A percentile compares a stretch with the other conserved stretches of the same genome.
Conservation (phyloP, 2,329 filamentous ascomycete genomes). For the Paecilomyces sp. region DNA sequence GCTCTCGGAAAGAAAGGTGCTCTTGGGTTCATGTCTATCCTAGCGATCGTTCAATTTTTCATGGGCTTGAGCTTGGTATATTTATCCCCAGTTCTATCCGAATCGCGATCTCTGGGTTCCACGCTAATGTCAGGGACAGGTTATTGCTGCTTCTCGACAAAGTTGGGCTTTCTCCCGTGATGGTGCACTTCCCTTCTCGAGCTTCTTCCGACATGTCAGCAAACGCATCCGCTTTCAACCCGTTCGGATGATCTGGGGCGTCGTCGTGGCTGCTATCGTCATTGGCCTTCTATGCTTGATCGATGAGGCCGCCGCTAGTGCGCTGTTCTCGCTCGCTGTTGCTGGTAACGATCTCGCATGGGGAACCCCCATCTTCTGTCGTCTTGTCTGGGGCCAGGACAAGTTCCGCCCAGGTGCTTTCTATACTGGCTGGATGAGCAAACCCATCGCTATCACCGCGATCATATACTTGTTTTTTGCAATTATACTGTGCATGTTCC, state of each 20-base stretch:
- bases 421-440: conserved; percentile 49
- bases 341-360: conserved; percentile 57
- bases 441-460: conserved; percentile 47
- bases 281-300: conserved; percentile 54
- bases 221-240: conserved; percentile 52
- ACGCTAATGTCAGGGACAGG: conserved; percentile 17
- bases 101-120: neutral
- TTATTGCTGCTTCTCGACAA: conserved; percentile 54
- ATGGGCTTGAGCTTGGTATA: conserved; percentile 50
- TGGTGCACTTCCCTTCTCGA: conserved; percentile 54
- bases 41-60: conserved; percentile 56
- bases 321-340: conserved; percentile 53
- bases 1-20: conserved; percentile 54
- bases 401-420: conserved; percentile 55
- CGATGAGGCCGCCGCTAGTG: conserved; percentile 49
- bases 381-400: conserved; percentile 50
- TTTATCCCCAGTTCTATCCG: neutral
- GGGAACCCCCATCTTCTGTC: conserved; percentile 52
- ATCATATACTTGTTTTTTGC: conserved; percentile 51
- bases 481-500: conserved; percentile 54
- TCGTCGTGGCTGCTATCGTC: conserved; percentile 44
- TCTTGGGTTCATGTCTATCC: conserved; percentile 50
- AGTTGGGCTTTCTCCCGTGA: conserved; percentile 59
- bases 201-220: conserved; percentile 51
- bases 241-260: conserved; percentile 49